Percentiles rank a stretch among this genome's conserved stretches.
These are phyloP conservation scores for Exsudoporus frostii DNA, from an alignment of 768 basidiomycete genomes.

Conservation along the genomic window DNA sequence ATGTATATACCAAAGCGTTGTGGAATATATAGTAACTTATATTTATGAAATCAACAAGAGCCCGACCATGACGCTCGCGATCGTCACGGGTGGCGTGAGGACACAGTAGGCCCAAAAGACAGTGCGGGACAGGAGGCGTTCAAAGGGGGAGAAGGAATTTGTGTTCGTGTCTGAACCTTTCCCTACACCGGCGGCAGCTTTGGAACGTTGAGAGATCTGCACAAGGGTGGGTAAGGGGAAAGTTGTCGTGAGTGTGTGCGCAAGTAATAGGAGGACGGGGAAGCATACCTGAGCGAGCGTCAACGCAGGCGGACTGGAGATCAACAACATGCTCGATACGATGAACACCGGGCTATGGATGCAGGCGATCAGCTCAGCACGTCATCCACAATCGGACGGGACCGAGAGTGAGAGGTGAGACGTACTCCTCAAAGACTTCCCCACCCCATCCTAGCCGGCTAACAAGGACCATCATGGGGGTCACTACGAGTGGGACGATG, in stretches of 20 bases:
- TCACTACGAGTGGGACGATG: conserved; percentile 70
- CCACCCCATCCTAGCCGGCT: conserved; percentile 44
- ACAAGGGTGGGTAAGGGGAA: too few relatives aligned
- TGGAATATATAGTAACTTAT: background rate
- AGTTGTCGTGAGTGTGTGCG: too few relatives aligned
- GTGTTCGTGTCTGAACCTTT: background rate
- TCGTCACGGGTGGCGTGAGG: conserved; percentile 82
- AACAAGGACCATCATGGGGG: conserved; percentile 71
- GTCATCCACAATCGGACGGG: background rate
- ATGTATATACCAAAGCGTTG: too few relatives aligned
- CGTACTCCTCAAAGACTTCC: conserved; percentile 71
- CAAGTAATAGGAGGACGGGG: background rate
- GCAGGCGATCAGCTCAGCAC: background rate
- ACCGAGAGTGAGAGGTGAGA: conserved; percentile 15
- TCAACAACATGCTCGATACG: conserved; percentile 76
- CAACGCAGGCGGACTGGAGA: conserved; percentile 79
- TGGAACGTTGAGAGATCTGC: conserved; percentile 24
- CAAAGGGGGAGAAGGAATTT: conserved; percentile 47
- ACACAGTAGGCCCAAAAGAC: conserved; percentile 93
- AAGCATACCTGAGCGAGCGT: conserved; percentile 56
- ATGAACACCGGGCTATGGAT: conserved; percentile 80
- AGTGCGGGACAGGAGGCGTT: conserved; percentile 84
- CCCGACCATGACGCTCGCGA: conserved; percentile 73
- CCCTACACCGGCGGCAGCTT: background rate
- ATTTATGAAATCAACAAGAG: conserved; percentile 34